A percentile compares a stretch with the other conserved stretches of the same genome.
phyloP scores from a whole-genome alignment of 2,329 filamentous ascomycete genomes.

The Dothistroma pini region DNA sequence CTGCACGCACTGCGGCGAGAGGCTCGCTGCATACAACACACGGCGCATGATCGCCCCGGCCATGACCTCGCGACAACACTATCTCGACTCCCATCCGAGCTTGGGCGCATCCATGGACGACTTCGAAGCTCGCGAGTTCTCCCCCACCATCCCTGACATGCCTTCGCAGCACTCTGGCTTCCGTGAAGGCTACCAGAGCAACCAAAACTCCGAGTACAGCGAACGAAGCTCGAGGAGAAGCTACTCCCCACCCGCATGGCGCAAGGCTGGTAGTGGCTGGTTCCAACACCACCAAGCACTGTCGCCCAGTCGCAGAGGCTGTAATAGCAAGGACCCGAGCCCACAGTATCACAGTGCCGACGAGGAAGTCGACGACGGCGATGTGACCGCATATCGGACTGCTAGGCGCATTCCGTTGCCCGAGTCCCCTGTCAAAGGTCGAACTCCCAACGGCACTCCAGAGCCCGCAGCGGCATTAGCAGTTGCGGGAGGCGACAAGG shows the following conservation, averaged over 20 bases:
- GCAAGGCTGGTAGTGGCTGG: conserved; percentile 58
- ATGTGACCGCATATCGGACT: conserved; percentile 34
- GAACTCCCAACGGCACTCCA: conserved; percentile 33
- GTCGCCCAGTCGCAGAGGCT: conserved; percentile 46
- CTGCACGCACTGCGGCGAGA: not conserved
- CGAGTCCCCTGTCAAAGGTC: conserved; percentile 47
- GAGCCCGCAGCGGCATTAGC: conserved; percentile 22
- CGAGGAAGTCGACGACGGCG: conserved; percentile 51
- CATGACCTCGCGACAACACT: conserved; percentile 24
- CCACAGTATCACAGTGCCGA: conserved; percentile 56
- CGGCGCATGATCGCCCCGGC: conserved; percentile 1
- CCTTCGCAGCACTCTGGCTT: conserved; percentile 63
- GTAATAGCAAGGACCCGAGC: conserved; percentile 55
- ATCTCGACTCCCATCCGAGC: conserved; percentile 50
- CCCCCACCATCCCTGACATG: conserved; percentile 52
- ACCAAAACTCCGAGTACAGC: conserved; percentile 44
- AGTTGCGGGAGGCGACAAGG: conserved; percentile 19
- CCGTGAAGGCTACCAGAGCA: conserved; percentile 35
- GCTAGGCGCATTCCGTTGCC: conserved; percentile 53
- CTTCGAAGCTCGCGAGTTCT: conserved; percentile 55
- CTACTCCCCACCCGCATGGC: conserved; percentile 65
- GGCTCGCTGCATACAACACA: not conserved
- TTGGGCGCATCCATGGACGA: conserved; percentile 59
- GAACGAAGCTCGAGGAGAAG: conserved; percentile 49
- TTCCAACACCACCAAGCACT: conserved; percentile 44